Percentiles rank a stretch among this genome's conserved stretches.
These are phyloP conservation scores for Bocquillonia castaneifolia DNA, from an alignment of 441 rosid genomes.

Conservation along the genomic window DNA sequence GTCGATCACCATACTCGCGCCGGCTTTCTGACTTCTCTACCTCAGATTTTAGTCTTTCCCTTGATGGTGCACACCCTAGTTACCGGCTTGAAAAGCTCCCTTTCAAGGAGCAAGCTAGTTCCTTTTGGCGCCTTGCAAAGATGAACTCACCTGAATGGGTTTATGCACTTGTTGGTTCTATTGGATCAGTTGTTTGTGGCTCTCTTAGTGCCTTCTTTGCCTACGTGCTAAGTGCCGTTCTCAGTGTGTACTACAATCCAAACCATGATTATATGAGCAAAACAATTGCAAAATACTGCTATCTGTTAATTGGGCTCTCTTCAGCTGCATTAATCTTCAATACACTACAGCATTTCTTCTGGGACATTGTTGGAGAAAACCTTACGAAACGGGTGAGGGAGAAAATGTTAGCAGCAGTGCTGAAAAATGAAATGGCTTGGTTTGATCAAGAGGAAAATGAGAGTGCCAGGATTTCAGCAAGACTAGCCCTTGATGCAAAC, in stretches of 20 bases:
- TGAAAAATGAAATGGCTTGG: slow-evolving; percentile 99
- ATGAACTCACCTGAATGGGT: slow-evolving; percentile 99
- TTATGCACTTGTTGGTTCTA: slow-evolving; percentile 82
- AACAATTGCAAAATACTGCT: slow-evolving; percentile 85
- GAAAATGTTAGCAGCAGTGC: slow-evolving; percentile 82
- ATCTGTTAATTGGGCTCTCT: slow-evolving; percentile 82
- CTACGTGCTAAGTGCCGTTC: slow-evolving; percentile 84
- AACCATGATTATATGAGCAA: slow-evolving; percentile 73
- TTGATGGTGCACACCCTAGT: slow-evolving; percentile 67
- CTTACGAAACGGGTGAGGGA: slow-evolving; percentile 96
- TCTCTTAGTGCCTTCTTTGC: slow-evolving; percentile 97
- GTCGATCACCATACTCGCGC: slow-evolving; percentile 94
- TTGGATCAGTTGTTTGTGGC: slow-evolving; percentile 88
- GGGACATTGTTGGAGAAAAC: slow-evolving; percentile 97
- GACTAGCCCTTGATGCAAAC: slow-evolving; percentile 92
- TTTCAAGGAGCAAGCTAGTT: slow-evolving; percentile 88
- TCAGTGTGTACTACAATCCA: slow-evolving; percentile 81
- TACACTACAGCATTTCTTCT: slow-evolving; percentile 89
- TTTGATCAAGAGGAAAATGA: slow-evolving; percentile 96
- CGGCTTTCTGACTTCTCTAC: slow-evolving; percentile 97
- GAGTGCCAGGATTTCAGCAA: slow-evolving; percentile 86
- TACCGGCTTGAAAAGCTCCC: slow-evolving; percentile 83
- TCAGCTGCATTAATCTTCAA: slow-evolving; percentile 85
- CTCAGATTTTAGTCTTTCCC: slow-evolving; percentile 87
- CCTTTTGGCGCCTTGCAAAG: slow-evolving; percentile 90